phyloP scores from a whole-genome alignment of 148 eudicot species.

The Nepenthes mirabilis region DNA sequence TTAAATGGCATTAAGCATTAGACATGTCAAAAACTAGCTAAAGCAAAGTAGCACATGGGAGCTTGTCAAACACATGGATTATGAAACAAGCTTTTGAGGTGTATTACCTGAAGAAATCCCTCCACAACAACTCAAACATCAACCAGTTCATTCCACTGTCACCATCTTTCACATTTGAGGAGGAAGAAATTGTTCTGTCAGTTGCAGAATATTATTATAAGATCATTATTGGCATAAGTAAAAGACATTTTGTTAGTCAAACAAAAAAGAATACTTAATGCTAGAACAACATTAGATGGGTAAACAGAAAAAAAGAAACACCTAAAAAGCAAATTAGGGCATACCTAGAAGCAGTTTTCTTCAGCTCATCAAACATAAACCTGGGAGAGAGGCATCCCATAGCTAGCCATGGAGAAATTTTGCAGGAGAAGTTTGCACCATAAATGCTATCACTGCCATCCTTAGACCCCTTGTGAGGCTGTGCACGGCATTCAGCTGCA shows the following conservation, averaged over 20 bases:
- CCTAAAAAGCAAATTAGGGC: not conserved
- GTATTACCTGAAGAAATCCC: conserved; percentile 92
- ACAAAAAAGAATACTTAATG: not conserved
- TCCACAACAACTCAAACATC: conserved; percentile 91
- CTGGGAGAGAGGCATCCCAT: conserved; percentile 97
- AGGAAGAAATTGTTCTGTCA: conserved; percentile 68
- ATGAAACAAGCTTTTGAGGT: not conserved
- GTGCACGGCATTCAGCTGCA: conserved; percentile 81
- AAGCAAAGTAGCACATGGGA: not conserved
- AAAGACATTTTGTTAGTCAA: not conserved
- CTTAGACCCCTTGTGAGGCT: conserved; percentile 54
- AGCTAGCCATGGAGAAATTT: conserved; percentile 94
- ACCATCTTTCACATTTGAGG: conserved; percentile 53
- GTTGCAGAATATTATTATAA: conserved; percentile 5
- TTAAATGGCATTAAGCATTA: not conserved
- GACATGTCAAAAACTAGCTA: not conserved
- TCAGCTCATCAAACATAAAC: conserved; percentile 83
- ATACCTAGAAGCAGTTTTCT: conserved; percentile 74
- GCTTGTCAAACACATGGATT: not conserved
- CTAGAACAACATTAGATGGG: not conserved
- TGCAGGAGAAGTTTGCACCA: conserved; percentile 96
- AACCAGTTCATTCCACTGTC: conserved; percentile 86
- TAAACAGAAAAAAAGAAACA: not conserved
- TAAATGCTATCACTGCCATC: conserved; percentile 66
- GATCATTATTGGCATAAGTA: not conserved